These are phyloP conservation scores for Theileria parva DNA, from an alignment of 169 alveolate genomes.

Conservation along the genomic window DNA sequence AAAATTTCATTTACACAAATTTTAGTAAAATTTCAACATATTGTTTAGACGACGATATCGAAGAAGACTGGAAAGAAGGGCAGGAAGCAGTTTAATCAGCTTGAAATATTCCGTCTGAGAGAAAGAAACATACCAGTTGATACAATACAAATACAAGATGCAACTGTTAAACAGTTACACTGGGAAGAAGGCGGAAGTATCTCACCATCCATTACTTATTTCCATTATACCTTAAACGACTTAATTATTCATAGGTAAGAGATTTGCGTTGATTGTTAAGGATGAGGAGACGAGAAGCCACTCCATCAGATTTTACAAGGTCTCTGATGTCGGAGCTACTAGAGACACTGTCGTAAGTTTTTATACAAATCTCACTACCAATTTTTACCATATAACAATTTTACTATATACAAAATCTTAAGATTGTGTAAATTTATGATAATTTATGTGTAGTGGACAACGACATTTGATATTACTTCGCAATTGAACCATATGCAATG, in stretches of 20 bases:
- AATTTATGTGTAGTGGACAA: conserved; percentile 46
- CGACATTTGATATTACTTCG: conserved; percentile 76
- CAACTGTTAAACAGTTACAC: conserved; percentile 82
- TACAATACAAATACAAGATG: conserved; percentile 85
- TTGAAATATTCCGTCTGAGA: conserved; percentile 85
- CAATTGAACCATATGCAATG: conserved; percentile 81
- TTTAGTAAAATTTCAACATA: not conserved
- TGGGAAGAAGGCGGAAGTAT: conserved; percentile 81
- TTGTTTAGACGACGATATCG: conserved; percentile 74
- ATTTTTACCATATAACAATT: not conserved
- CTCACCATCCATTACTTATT: not conserved
- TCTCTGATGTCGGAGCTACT: conserved; percentile 78
- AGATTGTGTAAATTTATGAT: not conserved
- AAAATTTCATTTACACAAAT: not conserved
- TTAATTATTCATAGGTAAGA: conserved; percentile 66
- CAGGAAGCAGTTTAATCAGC: conserved; percentile 80
- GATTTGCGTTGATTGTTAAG: conserved; percentile 85
- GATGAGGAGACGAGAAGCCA: conserved; percentile 84
- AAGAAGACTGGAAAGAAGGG: conserved; percentile 87
- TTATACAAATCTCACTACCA: too few species aligned
- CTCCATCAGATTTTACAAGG: conserved; percentile 84
- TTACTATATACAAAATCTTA: not conserved
- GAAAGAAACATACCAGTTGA: conserved; percentile 88
- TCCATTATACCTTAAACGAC: not conserved
- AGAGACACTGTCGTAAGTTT: conserved; percentile 65